Evolutionary conservation across 1,139 yeast species (phyloP).

Genomic region (Petasospora fabianii): DNA sequence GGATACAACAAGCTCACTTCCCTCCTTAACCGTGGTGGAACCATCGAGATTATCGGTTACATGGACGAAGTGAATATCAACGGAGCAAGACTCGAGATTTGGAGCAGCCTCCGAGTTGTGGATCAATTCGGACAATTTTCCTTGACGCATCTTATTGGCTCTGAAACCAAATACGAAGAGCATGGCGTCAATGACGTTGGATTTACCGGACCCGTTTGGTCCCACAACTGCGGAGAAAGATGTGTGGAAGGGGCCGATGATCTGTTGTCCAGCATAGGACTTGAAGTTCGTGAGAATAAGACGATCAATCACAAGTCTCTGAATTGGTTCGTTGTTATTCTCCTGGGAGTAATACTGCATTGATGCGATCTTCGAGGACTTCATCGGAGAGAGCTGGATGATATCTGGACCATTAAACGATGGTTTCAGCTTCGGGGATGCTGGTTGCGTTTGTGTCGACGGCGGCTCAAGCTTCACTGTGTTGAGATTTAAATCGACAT

Average conservation of each 20-base stretch:
- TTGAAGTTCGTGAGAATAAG: constrained; percentile 82
- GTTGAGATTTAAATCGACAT: constrained; percentile 14
- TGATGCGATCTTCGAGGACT: constrained; percentile 26
- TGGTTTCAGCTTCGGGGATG: constrained; percentile 36
- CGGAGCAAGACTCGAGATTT: constrained; percentile 71
- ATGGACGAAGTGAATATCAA: constrained; percentile 86
- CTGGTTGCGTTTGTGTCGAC: constrained; percentile 14
- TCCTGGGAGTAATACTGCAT: constrained; percentile 29
- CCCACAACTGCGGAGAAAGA: constrained; percentile 99
- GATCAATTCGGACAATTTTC: constrained; percentile 83
- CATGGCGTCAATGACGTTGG: constrained; percentile 94
- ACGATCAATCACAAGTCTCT: constrained; percentile 71
- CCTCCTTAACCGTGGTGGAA: constrained; percentile 42
- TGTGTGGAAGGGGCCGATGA: constrained; percentile 90
- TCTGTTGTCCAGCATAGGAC: constrained; percentile 93
- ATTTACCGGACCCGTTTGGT: constrained; percentile 97
- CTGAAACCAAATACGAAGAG: constrained; percentile 96
- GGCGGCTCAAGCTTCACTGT: constrained; percentile 21
- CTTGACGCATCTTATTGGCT: constrained; percentile 95
- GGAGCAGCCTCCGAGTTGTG: constrained; percentile 80
- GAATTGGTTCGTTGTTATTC: constrained; percentile 31
- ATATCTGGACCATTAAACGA: constrained; percentile 34
- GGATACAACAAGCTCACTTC: constrained; percentile 63
- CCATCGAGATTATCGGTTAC: constrained; percentile 60
- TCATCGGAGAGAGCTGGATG: constrained; percentile 38